Evolutionary conservation across 2,329 filamentous ascomycete genomes (phyloP), one percentile per base, ranked within the genome.

Genomic region (Fusarium chuoi): DNA sequence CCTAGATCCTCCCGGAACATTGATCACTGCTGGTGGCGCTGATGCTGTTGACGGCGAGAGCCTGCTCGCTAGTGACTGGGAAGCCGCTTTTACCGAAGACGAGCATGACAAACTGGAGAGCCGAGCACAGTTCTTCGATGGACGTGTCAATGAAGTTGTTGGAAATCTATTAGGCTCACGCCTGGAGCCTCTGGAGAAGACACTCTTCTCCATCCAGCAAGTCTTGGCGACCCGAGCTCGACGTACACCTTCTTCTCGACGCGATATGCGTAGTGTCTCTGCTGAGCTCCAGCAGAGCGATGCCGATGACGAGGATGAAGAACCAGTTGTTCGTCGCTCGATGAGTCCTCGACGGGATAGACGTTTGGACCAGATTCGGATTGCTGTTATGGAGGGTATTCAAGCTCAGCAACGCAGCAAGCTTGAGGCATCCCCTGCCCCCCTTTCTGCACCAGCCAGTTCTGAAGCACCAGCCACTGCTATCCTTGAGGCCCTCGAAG

Each of bases 251-350:
- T 89, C 90, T 17, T 89, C 86, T 62, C 86, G 89, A 36, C 88
- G 88, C 45, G 87, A 89, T 33, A 86, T 89, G 74, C 89, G 91
- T 75, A 94, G 91, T 80, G 82, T 90, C 45, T 95, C 93, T 52
- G 89, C 87, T n/a, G 93, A 94, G 36, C 79, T 88, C 7, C 87
- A 89, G 54, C 91, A 97, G 67, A 98, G 96, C 80, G 96, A 98
- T 83, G 96, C 96, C 17, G 96, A 98, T 80, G 95, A 98, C 71
- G 95, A 98, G 79, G 95, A 97, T 74, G 95, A 98, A 28, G 93
- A 92, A 64, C 88, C 90, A 62, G 70, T 84, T 67, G 84, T 87
- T 71, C 87, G 90, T 79, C 91, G 94, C 58, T 93, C 93, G 11
- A 87, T 91, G 75, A 98, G 95, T 75, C 94, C 95, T 24, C 89